These are phyloP conservation scores for Chernovozyma sophiae-reginae DNA, from an alignment of 1,139 yeast genomes.

Conservation along the genomic window DNA sequence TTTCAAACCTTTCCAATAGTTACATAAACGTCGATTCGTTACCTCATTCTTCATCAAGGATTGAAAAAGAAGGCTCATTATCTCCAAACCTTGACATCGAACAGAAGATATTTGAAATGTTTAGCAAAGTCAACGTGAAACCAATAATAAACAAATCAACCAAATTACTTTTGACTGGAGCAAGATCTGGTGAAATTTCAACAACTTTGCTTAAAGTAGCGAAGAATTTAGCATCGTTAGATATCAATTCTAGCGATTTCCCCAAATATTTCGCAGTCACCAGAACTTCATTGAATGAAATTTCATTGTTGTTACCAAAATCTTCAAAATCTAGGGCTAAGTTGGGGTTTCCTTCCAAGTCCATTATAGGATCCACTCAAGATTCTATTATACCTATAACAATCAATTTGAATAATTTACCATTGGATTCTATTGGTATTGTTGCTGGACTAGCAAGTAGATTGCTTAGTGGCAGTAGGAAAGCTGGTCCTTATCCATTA, in stretches of 20 bases:
- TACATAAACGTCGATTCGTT: slow-evolving; percentile 15
- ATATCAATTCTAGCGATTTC: slow-evolving; percentile 13
- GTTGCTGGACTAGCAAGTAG: slow-evolving; percentile 63
- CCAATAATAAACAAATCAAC: slow-evolving; percentile 42
- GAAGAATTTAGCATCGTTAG: slow-evolving; percentile 24
- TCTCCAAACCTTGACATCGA: slow-evolving; percentile 18
- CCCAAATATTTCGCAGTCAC: slow-evolving; percentile 60
- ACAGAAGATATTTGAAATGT: slow-evolving; percentile 36
- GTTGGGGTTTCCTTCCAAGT: slow-evolving; percentile 41
- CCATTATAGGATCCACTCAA: slow-evolving; percentile 53
- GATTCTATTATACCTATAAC: slow-evolving; percentile 57
- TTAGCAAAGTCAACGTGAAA: slow-evolving; percentile 34
- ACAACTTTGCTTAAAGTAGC: slow-evolving; percentile 36
- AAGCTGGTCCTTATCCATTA: slow-evolving; percentile 20
- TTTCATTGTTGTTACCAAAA: slow-evolving; percentile 52
- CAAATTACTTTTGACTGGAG: slow-evolving; percentile 56
- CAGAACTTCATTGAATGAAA: slow-evolving; percentile 48
- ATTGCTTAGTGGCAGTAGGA: slow-evolving; percentile 32
- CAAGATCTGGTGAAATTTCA: slow-evolving; percentile 47
- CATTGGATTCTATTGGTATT: slow-evolving; percentile 62
- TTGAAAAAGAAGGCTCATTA: slow-evolving; percentile 5
- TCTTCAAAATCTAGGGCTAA: slow-evolving; percentile 29
- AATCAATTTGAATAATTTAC: slow-evolving; percentile 52
- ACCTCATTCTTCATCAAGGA: slow-evolving; percentile 3
- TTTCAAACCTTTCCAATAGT: slow-evolving; percentile 39